phyloP scores from a whole-genome alignment of 352 stramenopile genomes.

The Phytophthora cryptogea region DNA sequence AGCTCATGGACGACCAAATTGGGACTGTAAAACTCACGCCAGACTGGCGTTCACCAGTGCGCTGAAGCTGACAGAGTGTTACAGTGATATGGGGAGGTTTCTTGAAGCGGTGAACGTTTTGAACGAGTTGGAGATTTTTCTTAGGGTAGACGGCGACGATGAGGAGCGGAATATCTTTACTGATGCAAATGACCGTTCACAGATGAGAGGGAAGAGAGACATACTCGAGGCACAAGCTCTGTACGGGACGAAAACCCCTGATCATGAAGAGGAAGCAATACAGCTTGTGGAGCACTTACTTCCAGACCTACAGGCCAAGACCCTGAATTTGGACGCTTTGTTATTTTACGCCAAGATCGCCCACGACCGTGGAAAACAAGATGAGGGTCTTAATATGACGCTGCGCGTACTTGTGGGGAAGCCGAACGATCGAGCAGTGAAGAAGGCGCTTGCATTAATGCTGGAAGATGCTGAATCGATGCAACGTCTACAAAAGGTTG shows the following conservation, averaged over 20 bases:
- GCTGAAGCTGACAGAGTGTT: constrained; percentile 53
- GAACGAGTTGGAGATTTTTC: constrained; percentile 46
- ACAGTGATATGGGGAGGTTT: constrained; percentile 39
- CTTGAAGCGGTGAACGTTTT: constrained; percentile 38
- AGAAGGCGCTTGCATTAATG: constrained; percentile 53
- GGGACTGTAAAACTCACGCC: constrained; percentile 31
- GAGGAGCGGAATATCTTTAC: constrained; percentile 30
- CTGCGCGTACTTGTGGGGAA: constrained; percentile 63
- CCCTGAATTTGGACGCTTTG: constrained; percentile 69
- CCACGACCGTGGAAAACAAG: constrained; percentile 59
- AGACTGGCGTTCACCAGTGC: constrained; percentile 43
- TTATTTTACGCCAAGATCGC: constrained; percentile 66
- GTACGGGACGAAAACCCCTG: constrained; percentile 44
- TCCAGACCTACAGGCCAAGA: constrained; percentile 49
- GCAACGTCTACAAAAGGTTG: constrained; percentile 40
- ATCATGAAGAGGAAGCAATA: constrained; percentile 60
- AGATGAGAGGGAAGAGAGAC: constrained; percentile 53
- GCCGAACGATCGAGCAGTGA: constrained; percentile 52
- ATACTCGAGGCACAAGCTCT: constrained; percentile 53
- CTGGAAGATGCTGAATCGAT: constrained; percentile 42
- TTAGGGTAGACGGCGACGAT: constrained; percentile 37
- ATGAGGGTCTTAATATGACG: constrained; percentile 70
- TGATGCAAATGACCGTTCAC: constrained; percentile 35
- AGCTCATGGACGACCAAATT: constrained; percentile 13
- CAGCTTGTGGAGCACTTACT: constrained; percentile 60